Percentiles rank a stretch among this genome's conserved stretches.
phyloP scores from a whole-genome alignment of 805 yeast genomes.

The Alloascoidea africana region DNA sequence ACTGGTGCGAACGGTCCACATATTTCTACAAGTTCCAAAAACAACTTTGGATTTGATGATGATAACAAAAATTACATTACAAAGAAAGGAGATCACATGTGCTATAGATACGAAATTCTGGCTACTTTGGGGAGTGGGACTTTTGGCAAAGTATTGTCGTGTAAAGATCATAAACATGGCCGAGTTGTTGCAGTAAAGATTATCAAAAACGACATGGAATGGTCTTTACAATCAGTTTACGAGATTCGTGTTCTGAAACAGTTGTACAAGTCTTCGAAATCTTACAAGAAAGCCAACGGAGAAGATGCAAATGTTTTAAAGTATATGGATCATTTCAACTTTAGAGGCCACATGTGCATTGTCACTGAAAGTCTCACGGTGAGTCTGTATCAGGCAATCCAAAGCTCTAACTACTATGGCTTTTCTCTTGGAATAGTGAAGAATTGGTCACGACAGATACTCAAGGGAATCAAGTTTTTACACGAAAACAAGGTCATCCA shows the following conservation, averaged over 20 bases:
- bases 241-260: slow-evolving; percentile 55
- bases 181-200: slow-evolving; percentile 55
- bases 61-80: slow-evolving; percentile 43
- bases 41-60: slow-evolving; percentile 66
- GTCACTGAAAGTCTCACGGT: slow-evolving; percentile 58
- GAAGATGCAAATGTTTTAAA: slow-evolving; percentile 27
- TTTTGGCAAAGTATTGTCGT: slow-evolving; percentile 64
- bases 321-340: slow-evolving; percentile 57
- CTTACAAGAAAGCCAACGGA: slow-evolving; percentile 4
- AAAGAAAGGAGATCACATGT: slow-evolving; percentile 51
- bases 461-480: slow-evolving; percentile 44
- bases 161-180: slow-evolving; percentile 49
- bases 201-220: slow-evolving; percentile 55
- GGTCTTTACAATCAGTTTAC: slow-evolving; percentile 64
- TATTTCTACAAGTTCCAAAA: slow-evolving; percentile 13
- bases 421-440: slow-evolving; percentile 13
- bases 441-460: slow-evolving; percentile 34
- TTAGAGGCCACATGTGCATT: slow-evolving; percentile 73
- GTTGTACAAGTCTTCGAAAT: slow-evolving; percentile 24
- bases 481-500: slow-evolving; percentile 49
- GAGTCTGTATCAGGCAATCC: slow-evolving; percentile 47
- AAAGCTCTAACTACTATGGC: slow-evolving; percentile 33
- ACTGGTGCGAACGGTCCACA: slow-evolving; percentile 18
- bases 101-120: slow-evolving; percentile 54
- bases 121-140: slow-evolving; percentile 60